phyloP scores from a whole-genome alignment of 164 flowering plant species.

The Annona squamosa region DNA sequence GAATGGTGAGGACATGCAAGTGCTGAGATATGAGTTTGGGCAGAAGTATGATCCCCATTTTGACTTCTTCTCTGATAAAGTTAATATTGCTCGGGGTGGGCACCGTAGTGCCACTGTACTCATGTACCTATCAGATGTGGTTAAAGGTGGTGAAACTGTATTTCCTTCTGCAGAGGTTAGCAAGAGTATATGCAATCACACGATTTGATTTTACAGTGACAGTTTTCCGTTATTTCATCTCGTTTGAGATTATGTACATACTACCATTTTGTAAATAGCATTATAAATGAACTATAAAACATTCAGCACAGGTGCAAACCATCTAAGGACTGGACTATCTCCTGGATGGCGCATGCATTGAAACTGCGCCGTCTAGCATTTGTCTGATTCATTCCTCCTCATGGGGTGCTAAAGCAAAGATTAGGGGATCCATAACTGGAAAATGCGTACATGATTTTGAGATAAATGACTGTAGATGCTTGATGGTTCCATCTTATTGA shows the following conservation, averaged over 20 bases:
- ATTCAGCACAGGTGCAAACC: not conserved
- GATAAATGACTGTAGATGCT: no score
- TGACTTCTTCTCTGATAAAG: constrained; percentile 81
- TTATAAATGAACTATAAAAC: not conserved
- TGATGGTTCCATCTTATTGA: no score
- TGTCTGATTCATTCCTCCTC: not conserved
- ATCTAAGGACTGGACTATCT: not conserved
- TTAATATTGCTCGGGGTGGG: constrained; percentile 90
- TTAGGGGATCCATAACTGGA: not conserved
- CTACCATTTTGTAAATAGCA: not conserved
- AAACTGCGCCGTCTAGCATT: not conserved
- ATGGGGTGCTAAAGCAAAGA: not conserved
- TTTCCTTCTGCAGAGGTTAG: constrained; percentile 94
- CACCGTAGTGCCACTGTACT: constrained; percentile 91
- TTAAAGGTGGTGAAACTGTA: constrained; percentile 93
- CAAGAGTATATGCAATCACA: constrained; percentile 10
- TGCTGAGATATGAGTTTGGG: constrained; percentile 81
- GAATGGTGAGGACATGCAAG: constrained; percentile 96
- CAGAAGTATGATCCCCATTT: constrained; percentile 93
- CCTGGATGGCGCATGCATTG: not conserved
- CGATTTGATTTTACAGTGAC: not conserved
- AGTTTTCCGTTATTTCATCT: not conserved
- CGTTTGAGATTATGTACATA: not conserved
- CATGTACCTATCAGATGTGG: constrained; percentile 87
- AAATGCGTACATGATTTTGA: no score